Percentiles rank a stretch among this genome's conserved stretches.
These are phyloP conservation scores for Coemansia sp. DNA, from an alignment of 371 early-diverging fungal species.

Conservation along the genomic window DNA sequence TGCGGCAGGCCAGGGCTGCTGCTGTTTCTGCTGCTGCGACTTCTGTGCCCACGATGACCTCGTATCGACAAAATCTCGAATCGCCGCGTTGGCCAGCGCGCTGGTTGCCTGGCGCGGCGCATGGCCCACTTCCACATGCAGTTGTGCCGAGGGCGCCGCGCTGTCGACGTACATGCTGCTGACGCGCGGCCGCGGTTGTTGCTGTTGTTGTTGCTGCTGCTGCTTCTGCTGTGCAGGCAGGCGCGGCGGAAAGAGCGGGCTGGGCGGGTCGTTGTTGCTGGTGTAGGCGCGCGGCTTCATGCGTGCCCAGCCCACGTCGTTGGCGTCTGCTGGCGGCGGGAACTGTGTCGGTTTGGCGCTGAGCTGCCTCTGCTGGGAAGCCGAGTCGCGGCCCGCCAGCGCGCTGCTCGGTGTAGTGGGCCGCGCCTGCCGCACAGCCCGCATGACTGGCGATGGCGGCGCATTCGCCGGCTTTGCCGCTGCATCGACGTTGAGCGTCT, in stretches of 20 bases:
- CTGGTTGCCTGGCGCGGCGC: constrained; percentile 12
- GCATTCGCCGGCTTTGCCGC: constrained; percentile 1
- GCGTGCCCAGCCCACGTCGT: not conserved
- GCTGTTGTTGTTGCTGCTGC: too few species aligned
- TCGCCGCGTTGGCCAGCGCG: constrained; percentile 25
- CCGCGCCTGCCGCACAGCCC: constrained; percentile 21
- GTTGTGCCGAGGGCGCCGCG: not conserved
- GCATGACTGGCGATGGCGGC: not conserved
- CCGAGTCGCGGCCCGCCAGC: not conserved
- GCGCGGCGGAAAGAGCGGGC: not conserved
- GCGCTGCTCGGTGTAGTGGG: constrained; percentile 18
- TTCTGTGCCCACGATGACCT: constrained; percentile 2
- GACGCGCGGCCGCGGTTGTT: constrained; percentile 13
- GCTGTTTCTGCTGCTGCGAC: not conserved
- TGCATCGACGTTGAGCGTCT: constrained; percentile 28
- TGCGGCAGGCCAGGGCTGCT: not conserved
- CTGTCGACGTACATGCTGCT: constrained; percentile 19
- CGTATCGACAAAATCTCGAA: constrained; percentile 31
- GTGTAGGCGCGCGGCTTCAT: constrained; percentile 28
- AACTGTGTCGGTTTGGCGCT: not conserved
- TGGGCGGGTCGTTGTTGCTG: not conserved
- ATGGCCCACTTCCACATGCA: constrained; percentile 8
- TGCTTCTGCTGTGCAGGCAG: not conserved
- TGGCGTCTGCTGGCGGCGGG: not conserved
- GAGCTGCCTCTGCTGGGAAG: not conserved